These are phyloP conservation scores for Podaxis sp. DNA, from an alignment of 768 basidiomycete species.

Conservation along the genomic window DNA sequence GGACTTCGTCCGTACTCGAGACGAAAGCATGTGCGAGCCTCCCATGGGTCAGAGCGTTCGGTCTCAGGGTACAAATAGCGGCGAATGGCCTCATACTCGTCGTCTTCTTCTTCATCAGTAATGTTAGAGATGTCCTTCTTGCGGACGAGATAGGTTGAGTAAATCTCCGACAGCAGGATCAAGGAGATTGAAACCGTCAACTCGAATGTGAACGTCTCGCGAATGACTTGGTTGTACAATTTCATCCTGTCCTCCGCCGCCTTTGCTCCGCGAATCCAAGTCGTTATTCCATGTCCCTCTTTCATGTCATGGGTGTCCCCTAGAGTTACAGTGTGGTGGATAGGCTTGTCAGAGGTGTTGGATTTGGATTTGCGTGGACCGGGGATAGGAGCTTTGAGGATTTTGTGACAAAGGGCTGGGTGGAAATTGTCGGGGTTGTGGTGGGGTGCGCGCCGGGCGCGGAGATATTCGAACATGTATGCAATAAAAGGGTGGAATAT, in stretches of 20 bases:
- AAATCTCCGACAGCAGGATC: slow-evolving; percentile 33
- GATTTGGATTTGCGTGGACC: not conserved
- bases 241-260: slow-evolving; percentile 19
- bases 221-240: slow-evolving; percentile 22
- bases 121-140: not conserved
- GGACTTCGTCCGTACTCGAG: slow-evolving; percentile 32
- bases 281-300: not conserved
- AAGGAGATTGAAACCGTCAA: slow-evolving; percentile 28
- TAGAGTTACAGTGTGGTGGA: not conserved
- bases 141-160: slow-evolving; percentile 28
- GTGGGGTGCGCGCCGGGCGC: slow-evolving; percentile 7
- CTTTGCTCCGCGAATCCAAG: not conserved
- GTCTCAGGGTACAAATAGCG: not conserved
- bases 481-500: slow-evolving; percentile 30
- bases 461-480: slow-evolving; percentile 19
- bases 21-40: slow-evolving; percentile 21
- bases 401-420: slow-evolving; percentile 13
- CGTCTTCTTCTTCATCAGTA: not conserved
- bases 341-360: slow-evolving; percentile 22
- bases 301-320: not conserved
- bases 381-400: slow-evolving; percentile 11
- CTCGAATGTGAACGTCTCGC: slow-evolving; percentile 30
- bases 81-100: not conserved
- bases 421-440: slow-evolving; percentile 8
- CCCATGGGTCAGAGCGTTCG: not conserved